Evolutionary conservation across 2,329 filamentous ascomycete species (phyloP).

Genomic region (Blastomyces silverae): DNA sequence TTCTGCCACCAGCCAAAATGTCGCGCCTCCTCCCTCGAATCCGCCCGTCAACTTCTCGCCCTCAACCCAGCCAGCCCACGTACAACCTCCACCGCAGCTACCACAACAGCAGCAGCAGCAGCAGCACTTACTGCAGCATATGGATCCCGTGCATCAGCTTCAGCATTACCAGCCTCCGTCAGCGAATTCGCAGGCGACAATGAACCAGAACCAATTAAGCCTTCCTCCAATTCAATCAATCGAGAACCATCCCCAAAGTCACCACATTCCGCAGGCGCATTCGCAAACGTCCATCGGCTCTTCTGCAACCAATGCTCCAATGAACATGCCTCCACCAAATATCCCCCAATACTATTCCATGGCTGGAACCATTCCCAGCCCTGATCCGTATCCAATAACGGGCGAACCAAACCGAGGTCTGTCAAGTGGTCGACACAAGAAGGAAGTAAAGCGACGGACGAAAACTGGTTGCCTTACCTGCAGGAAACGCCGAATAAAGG

Average conservation of each 20-base stretch:
- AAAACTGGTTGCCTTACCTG: conserved; percentile 65
- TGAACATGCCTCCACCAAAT: conserved; percentile 20
- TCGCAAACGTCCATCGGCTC: conserved; percentile 16
- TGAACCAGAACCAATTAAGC: conserved; percentile 17
- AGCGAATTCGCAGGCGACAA: background rate
- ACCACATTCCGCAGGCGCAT: conserved; percentile 21
- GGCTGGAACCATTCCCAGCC: conserved; percentile 36
- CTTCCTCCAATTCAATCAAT: conserved; percentile 31
- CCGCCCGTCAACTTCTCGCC: conserved; percentile 9
- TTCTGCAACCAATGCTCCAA: conserved; percentile 14
- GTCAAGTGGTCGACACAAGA: conserved; percentile 57
- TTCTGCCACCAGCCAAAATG: conserved; percentile 25
- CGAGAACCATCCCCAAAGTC: conserved; percentile 29
- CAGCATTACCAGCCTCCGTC: conserved; percentile 10
- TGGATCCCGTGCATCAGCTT: conserved; percentile 16
- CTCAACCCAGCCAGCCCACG: conserved; percentile 38
- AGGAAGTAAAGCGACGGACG: conserved; percentile 69
- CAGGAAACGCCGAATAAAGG: conserved; percentile 65
- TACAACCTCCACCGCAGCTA: conserved; percentile 38
- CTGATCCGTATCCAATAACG: conserved; percentile 49
- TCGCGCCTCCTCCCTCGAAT: conserved; percentile 21
- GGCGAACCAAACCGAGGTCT: conserved; percentile 50
- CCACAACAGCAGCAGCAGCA: conserved; percentile 22
- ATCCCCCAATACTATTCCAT: conserved; percentile 46
- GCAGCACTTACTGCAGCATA: conserved; percentile 14